Percentiles rank a stretch among this genome's conserved stretches.
Conservation (phyloP, 2,329 filamentous ascomycete genomes). For the Colletotrichum neosansevieriae region DNA sequence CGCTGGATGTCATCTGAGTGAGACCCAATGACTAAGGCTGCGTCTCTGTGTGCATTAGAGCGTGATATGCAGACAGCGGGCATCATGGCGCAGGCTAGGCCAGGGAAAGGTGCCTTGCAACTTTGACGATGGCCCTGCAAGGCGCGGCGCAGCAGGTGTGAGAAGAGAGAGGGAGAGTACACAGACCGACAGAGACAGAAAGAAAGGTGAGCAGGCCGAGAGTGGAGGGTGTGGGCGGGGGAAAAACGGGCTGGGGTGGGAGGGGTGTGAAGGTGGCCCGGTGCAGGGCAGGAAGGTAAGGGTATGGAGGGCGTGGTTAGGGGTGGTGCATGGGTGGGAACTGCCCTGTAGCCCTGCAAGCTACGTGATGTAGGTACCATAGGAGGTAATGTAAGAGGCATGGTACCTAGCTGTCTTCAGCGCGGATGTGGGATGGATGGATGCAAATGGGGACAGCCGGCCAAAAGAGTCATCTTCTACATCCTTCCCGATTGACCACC, state of each 20-base stretch:
- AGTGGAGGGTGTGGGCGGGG: conserved; percentile 39
- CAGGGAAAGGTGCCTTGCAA: conserved; percentile 44
- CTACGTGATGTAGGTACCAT: background rate
- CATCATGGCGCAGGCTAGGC: conserved; percentile 43
- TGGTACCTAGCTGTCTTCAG: background rate
- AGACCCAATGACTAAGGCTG: conserved; percentile 43
- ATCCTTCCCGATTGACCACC: conserved; percentile 32
- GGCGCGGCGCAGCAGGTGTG: conserved; percentile 39
- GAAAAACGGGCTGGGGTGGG: conserved; percentile 45
- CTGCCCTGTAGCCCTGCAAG: background rate
- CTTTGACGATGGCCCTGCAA: conserved; percentile 32
- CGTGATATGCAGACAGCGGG: conserved; percentile 37
- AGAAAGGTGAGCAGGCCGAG: conserved; percentile 22
- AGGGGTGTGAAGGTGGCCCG: conserved; percentile 7
- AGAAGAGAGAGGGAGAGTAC: conserved; percentile 20
- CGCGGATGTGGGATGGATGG: conserved; percentile 15
- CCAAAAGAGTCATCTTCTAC: conserved; percentile 40
- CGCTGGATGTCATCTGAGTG: conserved; percentile 40
- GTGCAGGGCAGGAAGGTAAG: conserved; percentile 20
- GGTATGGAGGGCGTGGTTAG: conserved; percentile 16
- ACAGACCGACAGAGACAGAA: conserved; percentile 5
- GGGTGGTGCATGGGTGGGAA: conserved; percentile 26
- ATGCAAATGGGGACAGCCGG: conserved; percentile 24
- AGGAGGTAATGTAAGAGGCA: conserved; percentile 9
- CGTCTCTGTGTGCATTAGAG: conserved; percentile 43